Percentiles rank a stretch among this genome's conserved stretches.
Evolutionary conservation across 2,329 filamentous ascomycete genomes (phyloP).

Genomic region (Diplodia scrobiculata): DNA sequence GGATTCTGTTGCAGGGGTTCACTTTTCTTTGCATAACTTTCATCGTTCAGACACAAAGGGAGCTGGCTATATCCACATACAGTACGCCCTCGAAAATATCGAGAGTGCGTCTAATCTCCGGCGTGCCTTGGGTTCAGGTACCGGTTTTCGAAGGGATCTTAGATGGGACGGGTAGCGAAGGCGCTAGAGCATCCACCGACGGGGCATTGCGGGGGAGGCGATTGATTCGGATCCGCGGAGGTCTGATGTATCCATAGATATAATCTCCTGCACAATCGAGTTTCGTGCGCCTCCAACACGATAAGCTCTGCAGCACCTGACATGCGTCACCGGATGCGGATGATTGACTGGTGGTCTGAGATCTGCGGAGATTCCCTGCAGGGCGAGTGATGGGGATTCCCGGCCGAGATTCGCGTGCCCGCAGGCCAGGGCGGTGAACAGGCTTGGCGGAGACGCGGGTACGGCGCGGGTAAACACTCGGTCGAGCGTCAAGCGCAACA

Average conservation of each 20-base stretch:
- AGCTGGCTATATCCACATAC: conserved; percentile 26
- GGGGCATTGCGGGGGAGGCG: conserved; percentile 12
- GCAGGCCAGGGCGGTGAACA: conserved; percentile 11
- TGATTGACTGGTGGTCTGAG: conserved; percentile 19
- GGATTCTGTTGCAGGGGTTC: conserved; percentile 12
- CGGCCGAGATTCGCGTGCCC: conserved; percentile 14
- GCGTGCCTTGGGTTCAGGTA: conserved; percentile 22
- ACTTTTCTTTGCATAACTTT: conserved; percentile 24
- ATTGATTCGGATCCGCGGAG: conserved; percentile 18
- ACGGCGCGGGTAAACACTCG: conserved; percentile 24
- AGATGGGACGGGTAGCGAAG: conserved; percentile 22
- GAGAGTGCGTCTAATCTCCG: conserved; percentile 26
- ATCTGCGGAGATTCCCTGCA: conserved; percentile 24
- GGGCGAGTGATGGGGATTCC: conserved; percentile 1
- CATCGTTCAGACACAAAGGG: conserved; percentile 24
- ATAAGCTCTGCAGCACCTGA: conserved; percentile 9
- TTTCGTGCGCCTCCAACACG: conserved; percentile 17
- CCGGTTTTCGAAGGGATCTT: conserved; percentile 17
- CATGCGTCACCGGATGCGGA: conserved; percentile 4
- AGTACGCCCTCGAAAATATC: conserved; percentile 25
- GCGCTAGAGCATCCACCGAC: conserved; percentile 19
- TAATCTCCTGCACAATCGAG: conserved; percentile 23
- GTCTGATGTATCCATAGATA: conserved; percentile 23
- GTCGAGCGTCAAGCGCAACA: conserved; percentile 14
- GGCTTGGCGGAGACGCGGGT: not conserved